phyloP scores from a whole-genome alignment of 768 basidiomycete genomes.

The Rhodosporidiobolus odoratus region DNA sequence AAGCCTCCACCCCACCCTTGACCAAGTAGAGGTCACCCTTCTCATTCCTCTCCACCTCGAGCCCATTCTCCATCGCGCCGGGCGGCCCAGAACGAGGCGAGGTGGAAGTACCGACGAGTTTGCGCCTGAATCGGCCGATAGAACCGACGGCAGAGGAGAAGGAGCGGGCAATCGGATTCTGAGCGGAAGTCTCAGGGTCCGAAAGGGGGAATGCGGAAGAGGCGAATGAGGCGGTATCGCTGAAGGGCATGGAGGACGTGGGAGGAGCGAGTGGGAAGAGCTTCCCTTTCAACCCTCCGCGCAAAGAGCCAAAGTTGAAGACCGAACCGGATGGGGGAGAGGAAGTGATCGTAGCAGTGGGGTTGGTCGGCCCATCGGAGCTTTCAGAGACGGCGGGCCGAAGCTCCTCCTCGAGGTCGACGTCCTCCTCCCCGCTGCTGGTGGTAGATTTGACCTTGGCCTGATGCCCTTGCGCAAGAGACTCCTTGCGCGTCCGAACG shows the following conservation, averaged over 20 bases:
- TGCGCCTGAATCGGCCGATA: slow-evolving; percentile 74
- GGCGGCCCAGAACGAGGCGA: too few species aligned
- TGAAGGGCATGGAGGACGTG: not conserved
- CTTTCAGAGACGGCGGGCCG: not conserved
- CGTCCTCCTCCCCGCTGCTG: slow-evolving; percentile 34
- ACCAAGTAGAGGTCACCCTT: slow-evolving; percentile 60
- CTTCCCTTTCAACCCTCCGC: not conserved
- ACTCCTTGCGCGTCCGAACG: slow-evolving; percentile 66
- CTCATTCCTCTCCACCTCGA: slow-evolving; percentile 63
- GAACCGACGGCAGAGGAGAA: slow-evolving; percentile 77
- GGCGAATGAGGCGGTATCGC: not conserved
- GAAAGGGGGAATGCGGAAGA: slow-evolving; percentile 5
- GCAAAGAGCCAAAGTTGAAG: slow-evolving; percentile 18
- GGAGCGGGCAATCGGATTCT: slow-evolving; percentile 59
- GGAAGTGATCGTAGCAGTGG: not conserved
- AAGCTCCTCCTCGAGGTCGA: slow-evolving; percentile 38
- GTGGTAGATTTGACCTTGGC: not conserved
- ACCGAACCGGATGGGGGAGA: not conserved
- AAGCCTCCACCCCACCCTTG: slow-evolving; percentile 62
- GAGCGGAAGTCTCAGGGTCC: not conserved
- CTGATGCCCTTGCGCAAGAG: slow-evolving; percentile 26
- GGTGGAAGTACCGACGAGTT: slow-evolving; percentile 48
- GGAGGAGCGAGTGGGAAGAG: slow-evolving; percentile 1
- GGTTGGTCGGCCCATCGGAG: too few species aligned
- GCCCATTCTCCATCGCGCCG: slow-evolving; percentile 50